These are phyloP conservation scores for Ophiognomonia clavigignenti-juglandacearum DNA, from an alignment of 2,329 filamentous ascomycete species.

Conservation along the genomic window DNA sequence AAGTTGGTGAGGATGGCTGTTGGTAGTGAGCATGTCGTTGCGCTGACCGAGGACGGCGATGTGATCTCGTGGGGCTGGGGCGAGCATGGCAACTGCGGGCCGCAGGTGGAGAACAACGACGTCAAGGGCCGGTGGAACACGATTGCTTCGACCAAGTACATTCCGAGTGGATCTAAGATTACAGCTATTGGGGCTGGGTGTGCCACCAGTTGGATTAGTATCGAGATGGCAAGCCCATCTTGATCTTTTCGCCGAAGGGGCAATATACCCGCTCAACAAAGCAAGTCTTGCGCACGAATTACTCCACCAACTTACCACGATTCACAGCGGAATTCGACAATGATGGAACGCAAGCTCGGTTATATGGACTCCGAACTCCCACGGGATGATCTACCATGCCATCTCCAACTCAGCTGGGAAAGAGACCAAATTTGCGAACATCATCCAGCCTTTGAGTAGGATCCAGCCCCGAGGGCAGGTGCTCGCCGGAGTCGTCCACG, in stretches of 20 bases:
- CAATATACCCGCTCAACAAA: too few species aligned
- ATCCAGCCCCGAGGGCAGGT: conserved; percentile 42
- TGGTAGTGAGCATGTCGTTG: conserved; percentile 88
- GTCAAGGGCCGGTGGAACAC: conserved; percentile 66
- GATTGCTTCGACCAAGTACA: conserved; percentile 54
- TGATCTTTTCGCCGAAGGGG: conserved; percentile 1
- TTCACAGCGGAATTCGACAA: too few species aligned
- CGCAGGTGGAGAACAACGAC: conserved; percentile 56
- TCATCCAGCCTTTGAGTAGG: conserved; percentile 73
- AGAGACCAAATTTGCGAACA: conserved; percentile 41
- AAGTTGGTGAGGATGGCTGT: conserved; percentile 61
- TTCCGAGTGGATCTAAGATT: conserved; percentile 48
- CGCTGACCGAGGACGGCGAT: conserved; percentile 57
- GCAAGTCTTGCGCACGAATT: background rate
- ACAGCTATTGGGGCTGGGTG: conserved; percentile 74
- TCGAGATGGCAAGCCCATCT: conserved; percentile 26
- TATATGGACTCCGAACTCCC: background rate
- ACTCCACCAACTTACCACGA: background rate
- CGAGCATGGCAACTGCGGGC: conserved; percentile 94
- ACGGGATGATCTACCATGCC: background rate
- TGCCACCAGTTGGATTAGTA: conserved; percentile 78
- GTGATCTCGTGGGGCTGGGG: conserved; percentile 93
- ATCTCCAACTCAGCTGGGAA: conserved; percentile 17
- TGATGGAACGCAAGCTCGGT: too few species aligned
- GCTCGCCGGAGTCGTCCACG: conserved; percentile 2